Base-by-base conservation (phyloP, 257 asterid genomes). In the Petunia secreta region DNA sequence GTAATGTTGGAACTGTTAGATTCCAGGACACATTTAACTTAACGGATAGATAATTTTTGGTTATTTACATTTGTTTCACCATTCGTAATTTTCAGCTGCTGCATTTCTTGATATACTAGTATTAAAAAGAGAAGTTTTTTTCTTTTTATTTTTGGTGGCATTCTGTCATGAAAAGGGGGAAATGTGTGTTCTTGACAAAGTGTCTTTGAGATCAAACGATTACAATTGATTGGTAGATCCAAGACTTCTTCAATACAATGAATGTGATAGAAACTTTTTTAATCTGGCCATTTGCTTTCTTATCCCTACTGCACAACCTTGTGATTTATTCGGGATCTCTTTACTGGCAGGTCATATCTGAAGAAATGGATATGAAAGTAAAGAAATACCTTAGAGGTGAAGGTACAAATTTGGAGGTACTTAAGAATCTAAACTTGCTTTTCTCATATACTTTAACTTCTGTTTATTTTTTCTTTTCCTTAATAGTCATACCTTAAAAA, bases 311-410 rank as follows among this genome's bases (percentile, higher is more conserved):
- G 44, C 34, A 34, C 77, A 10, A 34, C 44, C 34, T 71, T 6
- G 34, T 71, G 62, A 71, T 71, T 71, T 60, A 25, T 71, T 71
- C 9, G 58, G 10, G 67, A 11, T 25, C 46, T 74, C 37, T 74
- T 68, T 40, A 13, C 71, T 67, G 75, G 83, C 86, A 93, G 97
- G 93, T 81, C 38, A 55, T 79, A 66, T 81, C 89, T 48, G 94
- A 84, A 75, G 97, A 89, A 86, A 92, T 87, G 84, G 97, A 90
- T 75, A 79, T 57, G 82, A 90, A 79, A 63, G 87, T 85, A 34
- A 84, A 87, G 81, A 95, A 95, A 84, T 93, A 90, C 85, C 91
- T 89, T 39, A 89, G 96, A 88, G 98, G 98, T 50, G 94, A 89
- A 87, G 89, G 87, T 64, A 88, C 93, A 25, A 88, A 95, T 83